Evolutionary conservation across 257 asterid species (phyloP).

Genomic region (Perilla frutescens): DNA sequence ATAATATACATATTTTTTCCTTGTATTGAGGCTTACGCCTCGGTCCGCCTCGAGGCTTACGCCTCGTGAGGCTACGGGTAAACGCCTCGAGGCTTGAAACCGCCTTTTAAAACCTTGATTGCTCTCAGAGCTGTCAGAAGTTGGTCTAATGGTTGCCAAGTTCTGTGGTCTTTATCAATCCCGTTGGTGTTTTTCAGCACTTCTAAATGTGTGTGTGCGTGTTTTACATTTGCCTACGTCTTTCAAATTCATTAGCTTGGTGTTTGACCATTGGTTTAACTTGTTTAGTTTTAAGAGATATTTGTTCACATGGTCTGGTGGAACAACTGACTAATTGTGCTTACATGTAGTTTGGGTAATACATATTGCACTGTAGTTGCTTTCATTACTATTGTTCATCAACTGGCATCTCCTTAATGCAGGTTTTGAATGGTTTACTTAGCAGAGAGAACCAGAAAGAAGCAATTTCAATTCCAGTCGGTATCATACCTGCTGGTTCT

Average conservation of each 20-base stretch:
- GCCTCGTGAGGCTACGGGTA: no score
- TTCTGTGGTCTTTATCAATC: background rate
- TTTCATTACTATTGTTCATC: constrained; percentile 20
- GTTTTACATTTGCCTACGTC: constrained; percentile 3
- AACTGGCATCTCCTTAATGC: constrained; percentile 36
- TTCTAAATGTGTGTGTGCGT: background rate
- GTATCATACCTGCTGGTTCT: constrained; percentile 99
- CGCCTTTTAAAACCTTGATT: no score
- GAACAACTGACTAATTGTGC: no score
- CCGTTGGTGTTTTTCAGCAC: constrained; percentile 7
- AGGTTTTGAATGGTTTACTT: constrained; percentile 97
- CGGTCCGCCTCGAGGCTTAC: no score
- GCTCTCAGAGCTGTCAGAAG: background rate
- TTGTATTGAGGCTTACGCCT: no score
- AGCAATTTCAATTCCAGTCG: constrained; percentile 94
- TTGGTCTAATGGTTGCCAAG: background rate
- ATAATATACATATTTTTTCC: no score
- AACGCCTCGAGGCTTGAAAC: no score
- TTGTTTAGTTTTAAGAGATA: constrained; percentile 17
- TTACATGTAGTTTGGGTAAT: background rate
- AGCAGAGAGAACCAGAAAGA: constrained; percentile 93
- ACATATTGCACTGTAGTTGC: constrained; percentile 10
- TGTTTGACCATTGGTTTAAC: constrained; percentile 10
- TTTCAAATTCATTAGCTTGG: constrained; percentile 19
- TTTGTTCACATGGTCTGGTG: background rate